phyloP scores from a whole-genome alignment of 1,139 yeast species.

The Casaregolazyma lundiana region DNA sequence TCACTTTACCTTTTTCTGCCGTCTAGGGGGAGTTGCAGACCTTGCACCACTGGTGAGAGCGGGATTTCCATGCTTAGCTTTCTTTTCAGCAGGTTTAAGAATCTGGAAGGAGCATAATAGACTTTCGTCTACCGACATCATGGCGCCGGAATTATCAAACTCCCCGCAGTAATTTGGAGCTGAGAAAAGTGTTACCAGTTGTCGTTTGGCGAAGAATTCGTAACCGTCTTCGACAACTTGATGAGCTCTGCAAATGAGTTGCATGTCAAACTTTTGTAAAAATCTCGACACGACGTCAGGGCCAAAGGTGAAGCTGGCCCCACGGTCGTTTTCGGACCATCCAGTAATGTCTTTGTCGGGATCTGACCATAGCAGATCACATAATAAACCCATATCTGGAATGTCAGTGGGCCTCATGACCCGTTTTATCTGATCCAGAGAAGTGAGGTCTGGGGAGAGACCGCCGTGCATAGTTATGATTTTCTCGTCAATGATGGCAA shows the following conservation, averaged over 20 bases:
- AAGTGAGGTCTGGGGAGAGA: constrained; percentile 87
- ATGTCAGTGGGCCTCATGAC: constrained; percentile 98
- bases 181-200: constrained; percentile 53
- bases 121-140: constrained; percentile 97
- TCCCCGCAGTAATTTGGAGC: constrained; percentile 14
- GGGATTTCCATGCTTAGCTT: constrained; percentile 54
- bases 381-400: constrained; percentile 90
- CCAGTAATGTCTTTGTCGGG: constrained; percentile 96
- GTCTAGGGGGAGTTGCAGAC: constrained; percentile 63
- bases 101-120: constrained; percentile 96
- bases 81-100: constrained; percentile 93
- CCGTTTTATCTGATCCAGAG: constrained; percentile 96
- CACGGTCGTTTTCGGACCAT: constrained; percentile 97
- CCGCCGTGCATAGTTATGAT: constrained; percentile 99
- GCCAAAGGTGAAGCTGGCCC: constrained; percentile 94
- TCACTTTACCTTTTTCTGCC: constrained; percentile 43
- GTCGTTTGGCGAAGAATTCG: constrained; percentile 91
- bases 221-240: constrained; percentile 98
- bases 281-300: constrained; percentile 93
- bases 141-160: constrained; percentile 96
- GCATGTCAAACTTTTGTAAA: constrained; percentile 93
- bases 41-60: constrained; percentile 44
- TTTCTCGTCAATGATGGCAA: constrained; percentile 93
- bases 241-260: constrained; percentile 93
- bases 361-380: constrained; percentile 95